phyloP scores from a whole-genome alignment of 345 rosid genomes.

The Boechera retrofracta region DNA sequence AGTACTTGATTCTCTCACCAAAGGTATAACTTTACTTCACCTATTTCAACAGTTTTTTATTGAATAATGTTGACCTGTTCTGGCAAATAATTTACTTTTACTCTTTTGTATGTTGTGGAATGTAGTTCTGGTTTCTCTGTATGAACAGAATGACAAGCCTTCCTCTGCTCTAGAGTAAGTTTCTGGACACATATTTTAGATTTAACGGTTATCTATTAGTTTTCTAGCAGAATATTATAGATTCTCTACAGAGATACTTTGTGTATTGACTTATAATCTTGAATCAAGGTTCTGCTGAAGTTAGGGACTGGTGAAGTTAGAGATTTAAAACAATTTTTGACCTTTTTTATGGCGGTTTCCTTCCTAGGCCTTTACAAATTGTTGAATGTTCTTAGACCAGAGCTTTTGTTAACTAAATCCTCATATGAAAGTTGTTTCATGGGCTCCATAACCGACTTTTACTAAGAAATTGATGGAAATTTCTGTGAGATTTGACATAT shows the following conservation, averaged over 20 bases:
- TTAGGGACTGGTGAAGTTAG: neutral
- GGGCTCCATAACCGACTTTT: neutral
- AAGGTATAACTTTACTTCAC: constrained; percentile 52
- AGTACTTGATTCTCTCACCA: constrained; percentile 82
- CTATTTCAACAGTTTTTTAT: neutral
- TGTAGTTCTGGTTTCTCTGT: constrained; percentile 81
- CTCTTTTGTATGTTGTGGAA: constrained; percentile 6
- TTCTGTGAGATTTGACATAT: neutral
- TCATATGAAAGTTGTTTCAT: neutral
- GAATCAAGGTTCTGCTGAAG: neutral
- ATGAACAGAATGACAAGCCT: constrained; percentile 94
- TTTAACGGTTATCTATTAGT: neutral
- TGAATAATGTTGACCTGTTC: neutral
- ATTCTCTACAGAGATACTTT: neutral
- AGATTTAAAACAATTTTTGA: neutral
- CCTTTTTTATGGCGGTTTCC: too few relatives aligned
- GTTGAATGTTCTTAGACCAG: neutral
- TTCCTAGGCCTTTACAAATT: neutral
- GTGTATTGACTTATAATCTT: constrained; percentile 13
- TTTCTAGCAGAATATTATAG: neutral
- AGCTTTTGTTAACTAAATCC: neutral
- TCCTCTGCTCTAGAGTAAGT: constrained; percentile 93
- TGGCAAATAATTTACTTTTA: constrained; percentile 3
- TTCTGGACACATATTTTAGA: neutral
- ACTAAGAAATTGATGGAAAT: neutral